Evolutionary conservation across 2,329 filamentous ascomycete species (phyloP).

Genomic region (Chrysosphaeria jannelii): DNA sequence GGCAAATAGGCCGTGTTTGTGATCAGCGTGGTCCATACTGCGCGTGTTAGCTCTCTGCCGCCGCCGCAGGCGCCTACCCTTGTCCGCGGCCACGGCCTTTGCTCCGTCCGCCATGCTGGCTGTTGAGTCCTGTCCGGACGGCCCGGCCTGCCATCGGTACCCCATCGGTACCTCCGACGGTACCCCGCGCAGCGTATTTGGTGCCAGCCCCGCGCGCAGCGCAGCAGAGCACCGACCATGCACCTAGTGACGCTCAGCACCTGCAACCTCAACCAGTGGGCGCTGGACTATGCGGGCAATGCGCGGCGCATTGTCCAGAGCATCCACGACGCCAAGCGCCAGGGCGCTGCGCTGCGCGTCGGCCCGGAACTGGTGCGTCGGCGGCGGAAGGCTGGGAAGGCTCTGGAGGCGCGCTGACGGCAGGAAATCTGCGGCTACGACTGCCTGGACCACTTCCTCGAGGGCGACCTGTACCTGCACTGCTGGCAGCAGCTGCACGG

Average conservation of each 20-base stretch:
- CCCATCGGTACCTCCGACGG: too few relatives aligned
- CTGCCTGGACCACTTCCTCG: conserved; percentile 34
- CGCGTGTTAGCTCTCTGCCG: not conserved
- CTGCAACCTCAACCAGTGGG: conserved; percentile 9
- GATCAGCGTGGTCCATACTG: conserved; percentile 63
- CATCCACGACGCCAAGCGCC: conserved; percentile 27
- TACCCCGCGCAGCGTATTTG: too few relatives aligned
- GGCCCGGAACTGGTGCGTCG: conserved; percentile 17
- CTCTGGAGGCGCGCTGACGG: too few relatives aligned
- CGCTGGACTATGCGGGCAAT: conserved; percentile 31
- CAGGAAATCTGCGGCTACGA: conserved; percentile 26
- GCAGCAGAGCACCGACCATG: too few relatives aligned
- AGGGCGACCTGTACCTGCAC: conserved; percentile 23
- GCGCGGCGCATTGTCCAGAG: conserved; percentile 26
- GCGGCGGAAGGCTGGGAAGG: not conserved
- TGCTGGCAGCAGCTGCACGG: conserved; percentile 29
- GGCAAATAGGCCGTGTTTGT: conserved; percentile 60
- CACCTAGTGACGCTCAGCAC: conserved; percentile 8
- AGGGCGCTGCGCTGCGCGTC: conserved; percentile 29
- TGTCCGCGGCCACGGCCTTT: too few relatives aligned
- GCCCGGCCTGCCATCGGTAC: too few relatives aligned
- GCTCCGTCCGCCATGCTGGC: too few relatives aligned
- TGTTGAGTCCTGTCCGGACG: too few relatives aligned
- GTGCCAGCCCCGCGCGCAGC: too few relatives aligned
- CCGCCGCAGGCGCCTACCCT: too few relatives aligned